phyloP scores from a whole-genome alignment of 306 rosid species.

The Cucumis cinereus region DNA sequence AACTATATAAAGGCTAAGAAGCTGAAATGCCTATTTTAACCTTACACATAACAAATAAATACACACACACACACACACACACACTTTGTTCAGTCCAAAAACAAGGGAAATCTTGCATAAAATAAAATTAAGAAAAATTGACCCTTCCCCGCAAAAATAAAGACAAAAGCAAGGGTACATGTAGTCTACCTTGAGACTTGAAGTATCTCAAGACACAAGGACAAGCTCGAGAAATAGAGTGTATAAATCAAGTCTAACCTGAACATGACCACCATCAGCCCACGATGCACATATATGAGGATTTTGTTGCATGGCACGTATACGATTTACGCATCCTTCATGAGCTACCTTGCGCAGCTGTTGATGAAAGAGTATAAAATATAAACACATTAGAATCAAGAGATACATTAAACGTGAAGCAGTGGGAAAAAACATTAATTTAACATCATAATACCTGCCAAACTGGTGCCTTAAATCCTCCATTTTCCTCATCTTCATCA shows the following conservation, averaged over 20 bases:
- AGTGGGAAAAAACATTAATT: not conserved
- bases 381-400: conserved; percentile 4
- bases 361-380: conserved; percentile 9
- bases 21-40: not conserved
- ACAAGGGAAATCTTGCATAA: not conserved
- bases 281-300: conserved; percentile 91
- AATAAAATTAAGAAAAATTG: not conserved
- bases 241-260: conserved; percentile 37
- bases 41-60: too few relatives aligned
- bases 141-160: not conserved
- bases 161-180: not conserved
- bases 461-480: conserved; percentile 31
- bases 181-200: not conserved
- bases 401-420: not conserved
- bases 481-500: conserved; percentile 37
- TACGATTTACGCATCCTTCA: conserved; percentile 72
- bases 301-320: conserved; percentile 81
- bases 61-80: too few relatives aligned
- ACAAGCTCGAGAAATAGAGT: not conserved
- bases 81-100: not conserved
- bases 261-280: conserved; percentile 72
- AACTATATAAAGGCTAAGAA: not conserved
- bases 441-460: conserved; percentile 38
- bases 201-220: not conserved
- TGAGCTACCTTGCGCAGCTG: conserved; percentile 80